Evolutionary conservation across 805 yeast genomes (phyloP), one percentile per base, ranked within the genome.

Genomic region (Metschnikowia similis): DNA sequence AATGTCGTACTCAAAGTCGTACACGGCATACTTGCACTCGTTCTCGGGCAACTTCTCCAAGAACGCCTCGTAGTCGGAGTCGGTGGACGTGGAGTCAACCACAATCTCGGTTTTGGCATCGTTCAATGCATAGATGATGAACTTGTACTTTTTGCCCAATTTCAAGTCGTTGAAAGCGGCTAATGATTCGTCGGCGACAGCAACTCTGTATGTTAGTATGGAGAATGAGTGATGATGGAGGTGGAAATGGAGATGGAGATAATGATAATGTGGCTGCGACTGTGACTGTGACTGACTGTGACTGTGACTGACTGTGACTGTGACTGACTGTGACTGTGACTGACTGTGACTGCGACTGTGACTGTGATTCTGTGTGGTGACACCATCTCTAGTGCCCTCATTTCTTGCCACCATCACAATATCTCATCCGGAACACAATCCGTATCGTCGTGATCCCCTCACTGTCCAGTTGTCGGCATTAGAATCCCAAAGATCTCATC

Each of bases 21-120:
- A 94, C 50, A 94, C 84, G 53, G 98, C 99, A 71, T 94, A 94
- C 71, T 91, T 84, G 75, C 97, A 89, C 67, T 92, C 97, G 69
- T 87, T 82, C 77, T 94, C 99, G 62, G 98, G 97, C 64, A 94
- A 82, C 66, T 87, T 82, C 68, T 82, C 89, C 63, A 92, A 74
- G 74, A 94, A 94, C 35, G 82, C 74, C 63, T 94, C 98, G 74
- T 94, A 94, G 61, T 84, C 87, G 35, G 63, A 65, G 26, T 83
- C 86, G 47, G 78, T 73, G 48, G 97, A 89, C 55, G 92, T 87
- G 70, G 85, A 81, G 65, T 84, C 91, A 54, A 94, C 97, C 49
- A 90, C 79, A 69, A 94, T 94, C 76, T 89, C 85, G 56, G 98
- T 90, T 77, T 89, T 90, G 65, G 80, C 75, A 59, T 85, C 90